phyloP scores from a whole-genome alignment of 2,329 filamentous ascomycete genomes.

The Sclerotinia sclerotiorum region DNA sequence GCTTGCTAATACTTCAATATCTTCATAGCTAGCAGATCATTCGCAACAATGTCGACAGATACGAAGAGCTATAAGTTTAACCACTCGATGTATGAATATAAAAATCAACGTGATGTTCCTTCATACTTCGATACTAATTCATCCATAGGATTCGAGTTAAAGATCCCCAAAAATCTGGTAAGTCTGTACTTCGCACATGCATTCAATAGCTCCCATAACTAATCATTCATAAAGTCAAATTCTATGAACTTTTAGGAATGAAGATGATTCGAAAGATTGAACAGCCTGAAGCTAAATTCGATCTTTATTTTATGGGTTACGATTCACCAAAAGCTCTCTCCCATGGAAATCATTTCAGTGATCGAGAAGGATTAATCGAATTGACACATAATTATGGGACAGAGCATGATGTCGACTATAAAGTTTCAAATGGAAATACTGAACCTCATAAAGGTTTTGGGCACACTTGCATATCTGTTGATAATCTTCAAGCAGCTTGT shows the following conservation, averaged over 20 bases:
- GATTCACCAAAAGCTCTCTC: constrained; percentile 75
- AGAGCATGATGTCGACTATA: constrained; percentile 78
- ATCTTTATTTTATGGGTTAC: constrained; percentile 93
- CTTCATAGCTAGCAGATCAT: constrained; percentile 36
- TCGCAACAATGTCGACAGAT: constrained; percentile 60
- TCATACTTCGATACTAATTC: constrained; percentile 27
- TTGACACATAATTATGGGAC: constrained; percentile 85
- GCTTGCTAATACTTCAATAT: constrained; percentile 27
- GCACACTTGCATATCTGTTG: constrained; percentile 80
- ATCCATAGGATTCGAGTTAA: constrained; percentile 80
- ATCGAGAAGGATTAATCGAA: constrained; percentile 88
- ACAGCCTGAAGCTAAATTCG: constrained; percentile 87
- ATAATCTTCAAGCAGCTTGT: constrained; percentile 87
- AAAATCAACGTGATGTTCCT: background rate
- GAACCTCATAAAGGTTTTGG: constrained; percentile 72
- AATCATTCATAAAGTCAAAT: constrained; percentile 61
- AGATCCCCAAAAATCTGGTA: constrained; percentile 79
- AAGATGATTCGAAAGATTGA: constrained; percentile 76
- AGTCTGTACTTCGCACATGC: constrained; percentile 14
- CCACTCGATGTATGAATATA: constrained; percentile 72
- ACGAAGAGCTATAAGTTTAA: constrained; percentile 78
- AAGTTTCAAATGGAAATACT: constrained; percentile 83
- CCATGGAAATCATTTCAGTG: constrained; percentile 67
- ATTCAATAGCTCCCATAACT: background rate
- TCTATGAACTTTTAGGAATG: constrained; percentile 92